Evolutionary conservation across 148 eudicot species (phyloP), one percentile per base, ranked within the genome.

Genomic region (Linanthus parryae): DNA sequence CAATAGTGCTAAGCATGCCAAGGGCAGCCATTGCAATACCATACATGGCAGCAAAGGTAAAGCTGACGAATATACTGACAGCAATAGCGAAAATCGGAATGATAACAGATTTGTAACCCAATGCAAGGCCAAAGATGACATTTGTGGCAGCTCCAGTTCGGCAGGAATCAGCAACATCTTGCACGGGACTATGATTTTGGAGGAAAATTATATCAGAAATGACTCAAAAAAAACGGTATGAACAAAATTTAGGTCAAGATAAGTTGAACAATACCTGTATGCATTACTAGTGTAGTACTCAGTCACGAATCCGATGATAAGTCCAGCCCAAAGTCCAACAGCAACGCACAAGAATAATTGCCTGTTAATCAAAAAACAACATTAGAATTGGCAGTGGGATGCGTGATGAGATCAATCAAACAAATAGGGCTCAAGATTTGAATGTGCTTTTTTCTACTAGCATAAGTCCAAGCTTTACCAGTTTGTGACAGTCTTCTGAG

Each of bases 91-190:
- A 15, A 15, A 54, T 40, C 27, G 42, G 48, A 2, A 26, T 73
- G 38, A 77, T 77, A 14, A 73, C 75, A 1, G 87, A 81, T 68
- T 81, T 77, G 68, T 81, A 81, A 56, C 83, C 83, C 73, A 81
- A 61, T 5, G 88, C 88, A 49, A 81, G 74, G 65, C 88, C 88
- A 57, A 82, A 82, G 16, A 82, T 82, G 27, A 82, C 88, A 53
- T 82, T 82, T 37, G 88, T 82, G 8, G 88, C 88, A 51, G 88
- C 88, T 54, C 88, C 88, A 29, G 88, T 82, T 20, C 78, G 71
- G 80, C 88, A 82, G 37, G 88, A 77, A 70, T 82, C 84, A 57
- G 88, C 88, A 49, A 82, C 88, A 69, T 82, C 88, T 69, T 74
- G 84, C 62, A 82, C 88, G 2, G 55, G 55, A 13, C 55, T 51